A percentile compares a stretch with the other conserved stretches of the same genome.
Conservation (phyloP, 2,329 filamentous ascomycete genomes). For the Trichoderma semiorbis region DNA sequence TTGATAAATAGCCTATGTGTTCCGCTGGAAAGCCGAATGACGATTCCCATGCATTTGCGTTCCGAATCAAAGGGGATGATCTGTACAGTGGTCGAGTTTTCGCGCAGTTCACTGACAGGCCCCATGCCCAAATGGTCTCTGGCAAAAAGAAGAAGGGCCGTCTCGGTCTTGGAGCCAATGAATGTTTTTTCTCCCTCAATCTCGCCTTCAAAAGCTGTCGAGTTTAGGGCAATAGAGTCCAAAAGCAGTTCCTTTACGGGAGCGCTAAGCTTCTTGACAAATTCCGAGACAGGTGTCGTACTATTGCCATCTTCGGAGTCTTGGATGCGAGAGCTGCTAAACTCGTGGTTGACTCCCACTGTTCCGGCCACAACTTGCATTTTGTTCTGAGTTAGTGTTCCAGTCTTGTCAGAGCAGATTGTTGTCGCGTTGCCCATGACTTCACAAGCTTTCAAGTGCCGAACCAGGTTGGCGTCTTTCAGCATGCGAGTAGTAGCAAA, state of each 20-base stretch:
- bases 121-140: slow-evolving; percentile 65
- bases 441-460: slow-evolving; percentile 73
- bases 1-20: slow-evolving; percentile 58
- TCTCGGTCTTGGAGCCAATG: slow-evolving; percentile 76
- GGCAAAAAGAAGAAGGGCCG: slow-evolving; percentile 67
- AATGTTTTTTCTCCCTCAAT: slow-evolving; percentile 64
- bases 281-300: slow-evolving; percentile 42
- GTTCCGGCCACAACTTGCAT: slow-evolving; percentile 64
- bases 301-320: slow-evolving; percentile 20
- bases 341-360: slow-evolving; percentile 53
- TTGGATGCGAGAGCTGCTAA: slow-evolving; percentile 29
- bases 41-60: slow-evolving; percentile 68
- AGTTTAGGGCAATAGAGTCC: slow-evolving; percentile 62
- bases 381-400: slow-evolving; percentile 65
- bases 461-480: slow-evolving; percentile 72
- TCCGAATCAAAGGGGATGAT: slow-evolving; percentile 73
- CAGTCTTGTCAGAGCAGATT: slow-evolving; percentile 67
- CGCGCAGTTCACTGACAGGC: slow-evolving; percentile 60
- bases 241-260: slow-evolving; percentile 52
- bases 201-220: slow-evolving; percentile 73
- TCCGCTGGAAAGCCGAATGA: slow-evolving; percentile 50
- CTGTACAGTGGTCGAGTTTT: slow-evolving; percentile 57
- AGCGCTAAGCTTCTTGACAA: slow-evolving; percentile 43
- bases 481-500: slow-evolving; percentile 77
- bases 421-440: slow-evolving; percentile 77